Evolutionary conservation across 1,284 basidiomycete genomes (phyloP).

Genomic region (Grifola frondosa): DNA sequence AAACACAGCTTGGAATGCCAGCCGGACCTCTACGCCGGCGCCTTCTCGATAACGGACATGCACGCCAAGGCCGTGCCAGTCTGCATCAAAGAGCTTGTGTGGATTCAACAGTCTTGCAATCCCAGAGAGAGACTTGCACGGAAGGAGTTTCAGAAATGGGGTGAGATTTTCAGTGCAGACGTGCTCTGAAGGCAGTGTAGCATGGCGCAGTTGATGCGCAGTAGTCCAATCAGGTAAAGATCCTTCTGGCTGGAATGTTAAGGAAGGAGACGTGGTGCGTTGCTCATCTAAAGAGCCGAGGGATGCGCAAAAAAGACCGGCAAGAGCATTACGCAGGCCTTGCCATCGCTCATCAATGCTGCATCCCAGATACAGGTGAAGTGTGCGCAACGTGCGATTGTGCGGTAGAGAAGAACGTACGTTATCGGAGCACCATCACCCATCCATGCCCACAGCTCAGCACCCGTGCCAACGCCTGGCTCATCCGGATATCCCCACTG

Average conservation of each 20-base stretch:
- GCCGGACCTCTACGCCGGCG: constrained; percentile 59
- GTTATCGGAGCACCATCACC: constrained; percentile 51
- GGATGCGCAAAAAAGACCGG: constrained; percentile 93
- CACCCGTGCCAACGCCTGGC: constrained; percentile 77
- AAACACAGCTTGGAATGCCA: constrained; percentile 82
- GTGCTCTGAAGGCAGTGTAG: constrained; percentile 76
- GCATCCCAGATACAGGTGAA: neutral
- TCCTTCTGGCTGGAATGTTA: constrained; percentile 61
- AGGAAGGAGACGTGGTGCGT: constrained; percentile 64
- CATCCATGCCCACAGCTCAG: constrained; percentile 91
- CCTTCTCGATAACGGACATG: constrained; percentile 64
- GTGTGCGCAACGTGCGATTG: neutral
- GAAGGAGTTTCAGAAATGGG: constrained; percentile 91
- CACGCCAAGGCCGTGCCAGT: constrained; percentile 86
- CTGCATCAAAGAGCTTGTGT: constrained; percentile 81
- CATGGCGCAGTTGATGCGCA: constrained; percentile 66
- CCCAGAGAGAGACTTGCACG: constrained; percentile 90
- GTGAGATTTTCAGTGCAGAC: constrained; percentile 98
- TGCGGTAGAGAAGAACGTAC: constrained; percentile 38
- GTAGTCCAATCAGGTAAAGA: constrained; percentile 50
- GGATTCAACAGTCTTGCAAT: constrained; percentile 86
- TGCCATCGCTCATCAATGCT: constrained; percentile 81
- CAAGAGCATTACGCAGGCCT: constrained; percentile 83
- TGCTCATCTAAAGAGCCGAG: constrained; percentile 75
- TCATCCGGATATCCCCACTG: constrained; percentile 84